Base-by-base conservation (phyloP, 2,329 filamentous ascomycete species). In the Microdochium nivale region DNA sequence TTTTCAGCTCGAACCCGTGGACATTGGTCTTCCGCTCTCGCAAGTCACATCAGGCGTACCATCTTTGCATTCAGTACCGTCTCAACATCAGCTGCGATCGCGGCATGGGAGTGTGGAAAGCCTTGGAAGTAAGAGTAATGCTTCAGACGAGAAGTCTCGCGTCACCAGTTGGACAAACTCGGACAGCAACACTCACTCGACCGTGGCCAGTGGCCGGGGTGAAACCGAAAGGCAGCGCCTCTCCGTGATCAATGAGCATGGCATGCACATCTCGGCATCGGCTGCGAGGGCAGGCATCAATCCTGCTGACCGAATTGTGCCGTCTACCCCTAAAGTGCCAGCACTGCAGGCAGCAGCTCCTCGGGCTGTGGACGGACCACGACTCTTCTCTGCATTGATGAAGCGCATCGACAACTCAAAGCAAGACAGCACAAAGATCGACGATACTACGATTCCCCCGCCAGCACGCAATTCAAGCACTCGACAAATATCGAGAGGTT, bases 131-230 rank as follows among this genome's bases (percentile, higher is more conserved):
- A 70, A 71, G 5, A 65, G 64, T 40, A 67, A 66, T 49, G 60
- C 59, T 1, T 70, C 66, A 14, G 76, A 79, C 37, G 76, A 81
- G 21, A 79, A 71, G 56, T 86, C 83, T n/a, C 71, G 85, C 23
- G 80, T 88, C 49, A 88, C 85, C 2, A 90, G 86, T 63, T 89
- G 86, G 86, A 79, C 78, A 3, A 80, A 82, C 54, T 87, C 85
- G 0, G 80, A 78, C 1, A 72, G 75, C 1, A 76, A 76, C 52
- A 81, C 78, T 2, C 75, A 79, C 2, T 66, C 75, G 5, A 80
- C 63, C 53, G 74, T 70, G 53, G 72, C 53, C 49, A 68, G 55
- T 52, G 62, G 51, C 46, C 67, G 53, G 19, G 67, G 62, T 1
- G 74, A 79, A 54, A 67, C 76, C 71, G 71, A 80, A 53, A 64